These are phyloP conservation scores for Fusarium buharicum DNA, from an alignment of 2,329 filamentous ascomycete genomes.

Conservation along the genomic window DNA sequence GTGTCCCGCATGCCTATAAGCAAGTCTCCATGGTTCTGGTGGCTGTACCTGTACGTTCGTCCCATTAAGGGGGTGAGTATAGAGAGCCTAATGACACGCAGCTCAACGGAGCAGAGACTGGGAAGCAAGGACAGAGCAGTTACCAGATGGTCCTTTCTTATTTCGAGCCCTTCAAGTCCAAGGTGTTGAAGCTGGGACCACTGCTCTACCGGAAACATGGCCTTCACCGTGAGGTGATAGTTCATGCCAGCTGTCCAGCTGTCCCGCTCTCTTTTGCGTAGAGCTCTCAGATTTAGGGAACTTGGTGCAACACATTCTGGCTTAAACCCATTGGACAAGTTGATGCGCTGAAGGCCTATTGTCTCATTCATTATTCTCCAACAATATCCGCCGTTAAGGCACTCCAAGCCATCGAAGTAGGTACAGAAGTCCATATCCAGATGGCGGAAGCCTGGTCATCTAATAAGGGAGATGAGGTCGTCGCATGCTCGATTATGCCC, in stretches of 20 bases:
- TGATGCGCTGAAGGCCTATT: constrained; percentile 37
- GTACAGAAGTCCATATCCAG: too few species aligned
- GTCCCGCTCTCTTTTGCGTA: too few species aligned
- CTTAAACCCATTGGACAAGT: constrained; percentile 15
- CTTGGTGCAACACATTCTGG: neutral
- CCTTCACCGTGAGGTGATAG: constrained; percentile 35
- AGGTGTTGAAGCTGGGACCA: constrained; percentile 49
- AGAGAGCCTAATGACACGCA: constrained; percentile 46
- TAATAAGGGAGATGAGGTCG: neutral
- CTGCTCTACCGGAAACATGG: constrained; percentile 46
- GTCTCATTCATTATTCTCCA: constrained; percentile 43
- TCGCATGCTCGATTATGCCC: neutral
- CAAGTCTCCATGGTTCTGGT: neutral
- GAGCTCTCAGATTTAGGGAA: too few species aligned
- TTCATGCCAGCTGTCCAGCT: neutral
- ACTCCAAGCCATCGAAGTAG: too few species aligned
- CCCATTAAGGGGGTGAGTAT: too few species aligned
- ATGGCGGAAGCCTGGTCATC: neutral
- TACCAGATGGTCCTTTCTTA: constrained; percentile 45
- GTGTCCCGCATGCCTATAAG: constrained; percentile 1
- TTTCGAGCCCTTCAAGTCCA: constrained; percentile 43
- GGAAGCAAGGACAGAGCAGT: constrained; percentile 44
- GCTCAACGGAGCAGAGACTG: constrained; percentile 46
- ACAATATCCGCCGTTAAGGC: too few species aligned
- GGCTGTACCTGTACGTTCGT: too few species aligned